Evolutionary conservation across 2,329 filamentous ascomycete species (phyloP), one percentile per base, ranked within the genome.

Genomic region (Aspergillus melleus): DNA sequence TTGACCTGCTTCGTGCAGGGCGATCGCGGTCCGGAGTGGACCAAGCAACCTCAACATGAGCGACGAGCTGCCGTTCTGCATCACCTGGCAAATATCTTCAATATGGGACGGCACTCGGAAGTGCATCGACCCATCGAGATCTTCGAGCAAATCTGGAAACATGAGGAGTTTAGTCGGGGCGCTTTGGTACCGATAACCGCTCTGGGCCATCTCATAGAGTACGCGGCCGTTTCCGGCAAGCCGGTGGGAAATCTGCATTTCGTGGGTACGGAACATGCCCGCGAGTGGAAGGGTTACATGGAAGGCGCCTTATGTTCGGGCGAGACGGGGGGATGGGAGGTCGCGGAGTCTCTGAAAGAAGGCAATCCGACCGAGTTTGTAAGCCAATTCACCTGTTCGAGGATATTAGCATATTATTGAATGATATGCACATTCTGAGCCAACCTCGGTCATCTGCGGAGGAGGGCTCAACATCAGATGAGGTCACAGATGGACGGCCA

Each of bases 201-300:
- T 2, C 53, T 60, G 47, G 56, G 72, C 6, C 47, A 52, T 42
- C 12, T 57, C 47, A 64, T 73, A 11, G 65, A 65, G 6, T 57
- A 80, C 16, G 64, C 73, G 19, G 55, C 36, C 10, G 47, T 42
- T 6, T 52, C 44, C 20, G 49, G 47, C 14, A 66, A 72, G 26
- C 65, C 73, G 0, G 69, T 74, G 59, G 72, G 76, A 6, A 74
- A 80, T 54, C 24, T 84, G 5, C 79, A 84, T 66, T 86, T 85
- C 65, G 81, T 80, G 2, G 84, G 84, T 0, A 84, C 83, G 0
- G 84, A 86, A 72, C 82, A 79, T 6, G 76, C 79, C 2, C 74
- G 67, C 2, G 78, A 80, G 53, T 86, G 84, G 83, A 81, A 81
- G 58, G 84, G 84, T 0, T 85, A 85, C 65, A 85, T 86, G 82